Conservation (phyloP, 2,329 filamentous ascomycete genomes). For the Botrytis sinoallii region DNA sequence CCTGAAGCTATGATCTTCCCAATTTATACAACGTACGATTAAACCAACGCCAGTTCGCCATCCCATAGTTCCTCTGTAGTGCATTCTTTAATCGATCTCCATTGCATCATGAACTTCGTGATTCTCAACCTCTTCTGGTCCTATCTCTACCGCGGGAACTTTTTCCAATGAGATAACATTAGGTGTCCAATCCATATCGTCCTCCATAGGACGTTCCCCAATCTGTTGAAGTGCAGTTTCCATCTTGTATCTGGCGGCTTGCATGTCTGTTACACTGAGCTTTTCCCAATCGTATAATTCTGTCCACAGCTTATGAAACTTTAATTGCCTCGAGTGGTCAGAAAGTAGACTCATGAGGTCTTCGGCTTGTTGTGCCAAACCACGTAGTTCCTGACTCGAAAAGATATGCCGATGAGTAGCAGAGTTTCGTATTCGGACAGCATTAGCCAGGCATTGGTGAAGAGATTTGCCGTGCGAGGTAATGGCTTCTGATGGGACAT, state of each 20-base stretch:
- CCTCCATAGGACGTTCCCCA: conserved; percentile 33
- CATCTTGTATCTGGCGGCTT: conserved; percentile 28
- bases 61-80: not conserved
- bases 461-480: conserved; percentile 25
- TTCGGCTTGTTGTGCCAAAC: conserved; percentile 32
- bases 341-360: conserved; percentile 36
- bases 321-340: conserved; percentile 30
- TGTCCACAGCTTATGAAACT: conserved; percentile 29
- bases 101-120: conserved; percentile 28
- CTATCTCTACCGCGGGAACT: conserved; percentile 19
- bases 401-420: conserved; percentile 36
- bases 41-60: conserved; percentile 2
- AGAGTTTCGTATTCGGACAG: conserved; percentile 34
- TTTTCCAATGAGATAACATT: conserved; percentile 34
- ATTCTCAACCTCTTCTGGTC: conserved; percentile 12
- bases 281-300: conserved; percentile 33
- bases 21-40: not conserved
- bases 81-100: conserved; percentile 29
- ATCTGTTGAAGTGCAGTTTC: conserved; percentile 33
- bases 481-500: conserved; percentile 29
- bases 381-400: conserved; percentile 31
- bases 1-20: not conserved
- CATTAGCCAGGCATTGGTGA: conserved; percentile 28
- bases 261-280: conserved; percentile 20
- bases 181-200: conserved; percentile 39